Percentiles rank a stretch among this genome's conserved stretches.
Evolutionary conservation across 2,329 filamentous ascomycete species (phyloP).

Genomic region (Fusarium falciforme): DNA sequence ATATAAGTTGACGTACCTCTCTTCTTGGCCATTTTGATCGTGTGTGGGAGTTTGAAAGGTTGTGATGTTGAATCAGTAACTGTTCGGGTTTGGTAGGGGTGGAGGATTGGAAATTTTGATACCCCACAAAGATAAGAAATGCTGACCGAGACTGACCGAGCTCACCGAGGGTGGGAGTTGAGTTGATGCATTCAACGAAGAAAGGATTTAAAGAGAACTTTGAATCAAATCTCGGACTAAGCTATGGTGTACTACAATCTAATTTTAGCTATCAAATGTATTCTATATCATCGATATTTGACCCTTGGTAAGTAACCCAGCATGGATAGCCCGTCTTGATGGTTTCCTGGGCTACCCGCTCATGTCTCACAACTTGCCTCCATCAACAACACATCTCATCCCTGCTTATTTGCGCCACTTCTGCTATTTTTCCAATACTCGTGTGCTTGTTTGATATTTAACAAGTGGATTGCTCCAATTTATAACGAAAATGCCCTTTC

Average conservation of each 20-base stretch:
- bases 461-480: background rate
- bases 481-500: background rate
- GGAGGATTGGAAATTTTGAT: constrained; percentile 42
- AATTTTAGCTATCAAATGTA: background rate
- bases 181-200: background rate
- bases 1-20: constrained; percentile 33
- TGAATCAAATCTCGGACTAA: too few relatives aligned
- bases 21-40: constrained; percentile 48
- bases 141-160: constrained; percentile 39
- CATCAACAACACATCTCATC: background rate
- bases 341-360: background rate
- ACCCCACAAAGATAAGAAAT: constrained; percentile 42
- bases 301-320: background rate
- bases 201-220: too few relatives aligned
- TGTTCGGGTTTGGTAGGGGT: constrained; percentile 34
- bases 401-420: background rate
- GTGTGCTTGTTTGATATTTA: background rate
- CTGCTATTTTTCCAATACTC: background rate
- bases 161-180: constrained; percentile 19
- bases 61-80: constrained; percentile 29
- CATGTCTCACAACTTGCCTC: background rate
- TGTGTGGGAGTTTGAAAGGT: background rate
- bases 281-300: background rate
- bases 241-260: too few relatives aligned
- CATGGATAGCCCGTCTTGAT: background rate